These are phyloP conservation scores for Talaromyces sp. DNA, from an alignment of 2,329 filamentous ascomycete genomes.

Conservation along the genomic window DNA sequence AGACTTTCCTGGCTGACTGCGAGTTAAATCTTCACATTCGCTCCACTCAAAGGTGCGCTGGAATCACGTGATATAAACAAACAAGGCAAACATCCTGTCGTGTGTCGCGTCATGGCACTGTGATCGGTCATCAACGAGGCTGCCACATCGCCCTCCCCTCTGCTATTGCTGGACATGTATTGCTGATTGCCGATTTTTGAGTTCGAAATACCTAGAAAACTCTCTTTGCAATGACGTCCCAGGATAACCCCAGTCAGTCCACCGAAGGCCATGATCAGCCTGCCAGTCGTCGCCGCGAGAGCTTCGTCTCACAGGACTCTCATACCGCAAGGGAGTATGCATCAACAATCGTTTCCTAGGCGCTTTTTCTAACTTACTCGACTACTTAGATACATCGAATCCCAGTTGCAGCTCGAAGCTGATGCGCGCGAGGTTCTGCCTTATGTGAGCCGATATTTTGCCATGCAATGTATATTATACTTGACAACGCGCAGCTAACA, in stretches of 20 bases:
- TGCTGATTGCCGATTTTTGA: background rate
- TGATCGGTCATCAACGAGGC: background rate
- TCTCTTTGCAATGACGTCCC: slow-evolving; percentile 16
- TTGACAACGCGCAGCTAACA: background rate
- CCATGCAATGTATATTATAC: background rate
- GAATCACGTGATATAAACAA: background rate
- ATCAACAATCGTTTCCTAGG: background rate
- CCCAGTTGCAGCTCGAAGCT: slow-evolving; percentile 84
- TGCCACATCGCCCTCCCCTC: background rate
- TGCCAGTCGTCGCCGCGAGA: slow-evolving; percentile 26
- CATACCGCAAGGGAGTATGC: slow-evolving; percentile 66
- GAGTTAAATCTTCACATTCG: background rate
- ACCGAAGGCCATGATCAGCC: slow-evolving; percentile 9
- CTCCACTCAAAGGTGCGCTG: background rate
- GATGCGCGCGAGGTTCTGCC: slow-evolving; percentile 93
- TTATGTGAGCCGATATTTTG: slow-evolving; percentile 57
- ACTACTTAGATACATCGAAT: slow-evolving; percentile 69
- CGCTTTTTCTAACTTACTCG: slow-evolving; percentile 12
- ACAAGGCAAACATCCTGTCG: background rate
- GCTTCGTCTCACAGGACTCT: slow-evolving; percentile 52
- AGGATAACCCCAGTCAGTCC: slow-evolving; percentile 9
- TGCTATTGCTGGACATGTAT: background rate
- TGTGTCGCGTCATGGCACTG: background rate
- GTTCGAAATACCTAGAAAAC: background rate
- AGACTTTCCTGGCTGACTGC: background rate